Evolutionary conservation across 805 yeast genomes (phyloP).

Genomic region (Kodamaea lidongshanica): DNA sequence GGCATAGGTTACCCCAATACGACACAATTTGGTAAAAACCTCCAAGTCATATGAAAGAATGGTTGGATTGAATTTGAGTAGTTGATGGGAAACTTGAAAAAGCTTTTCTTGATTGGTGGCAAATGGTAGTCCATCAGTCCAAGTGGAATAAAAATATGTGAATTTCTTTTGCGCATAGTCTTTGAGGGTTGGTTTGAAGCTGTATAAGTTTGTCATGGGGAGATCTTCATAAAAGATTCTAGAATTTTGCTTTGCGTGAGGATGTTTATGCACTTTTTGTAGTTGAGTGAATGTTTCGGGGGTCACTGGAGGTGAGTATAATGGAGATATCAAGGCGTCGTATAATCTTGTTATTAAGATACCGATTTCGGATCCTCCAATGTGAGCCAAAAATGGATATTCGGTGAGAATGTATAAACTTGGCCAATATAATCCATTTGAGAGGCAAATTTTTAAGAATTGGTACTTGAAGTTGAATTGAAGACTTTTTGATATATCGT

Average conservation of each 20-base stretch:
- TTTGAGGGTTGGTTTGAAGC: constrained; percentile 27
- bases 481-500: constrained; percentile 3
- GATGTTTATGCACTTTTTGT: constrained; percentile 1
- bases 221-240: constrained; percentile 23
- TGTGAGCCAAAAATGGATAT: constrained; percentile 55
- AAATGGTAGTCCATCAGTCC: constrained; percentile 44
- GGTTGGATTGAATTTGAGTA: constrained; percentile 49
- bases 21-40: constrained; percentile 53
- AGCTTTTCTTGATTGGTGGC: constrained; percentile 40
- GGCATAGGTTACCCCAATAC: constrained; percentile 37
- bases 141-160: constrained; percentile 37
- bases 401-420: constrained; percentile 51
- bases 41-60: constrained; percentile 43
- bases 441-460: constrained; percentile 48
- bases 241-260: constrained; percentile 19
- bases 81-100: constrained; percentile 38
- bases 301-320: constrained; percentile 1
- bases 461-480: constrained; percentile 22
- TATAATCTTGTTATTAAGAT: constrained; percentile 45
- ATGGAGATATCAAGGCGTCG: constrained; percentile 15
- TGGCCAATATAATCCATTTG: constrained; percentile 59
- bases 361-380: constrained; percentile 45
- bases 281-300: constrained; percentile 1
- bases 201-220: constrained; percentile 14
- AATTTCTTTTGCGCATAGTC: constrained; percentile 20